Base-by-base conservation (phyloP, 78 protist genomes). In the Planoprotostelium fungivorum region DNA sequence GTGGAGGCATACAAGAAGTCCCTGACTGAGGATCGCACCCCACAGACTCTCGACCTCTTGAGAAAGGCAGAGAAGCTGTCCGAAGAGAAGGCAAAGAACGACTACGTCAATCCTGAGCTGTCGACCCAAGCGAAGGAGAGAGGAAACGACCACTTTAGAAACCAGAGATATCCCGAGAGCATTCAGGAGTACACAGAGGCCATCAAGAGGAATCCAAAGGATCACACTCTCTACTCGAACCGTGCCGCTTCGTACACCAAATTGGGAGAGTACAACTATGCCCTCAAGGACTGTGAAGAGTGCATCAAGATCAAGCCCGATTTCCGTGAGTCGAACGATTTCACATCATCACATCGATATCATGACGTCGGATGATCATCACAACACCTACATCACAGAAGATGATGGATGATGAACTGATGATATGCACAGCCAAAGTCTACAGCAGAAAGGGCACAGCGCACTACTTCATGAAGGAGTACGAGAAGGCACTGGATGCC, bases 101-200 rank as follows among this genome's bases (percentile, higher is more conserved):
- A 93, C 34, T 97, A 97, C 92, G 0, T 94, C 36, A 36, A 5
- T 35, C 93, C 92, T 0, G 98, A 96, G 37, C 16, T 63, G 1
- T 87, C 96, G 0, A 31, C 85, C 36, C 92, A 29, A 1, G 99
- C 89, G n/a, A 94, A 95, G 87, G 89, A 93, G 63, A 34, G 88
- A 63, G 99, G 99, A 28, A 97, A 95, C 90, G 96, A 89, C n/a
- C 92, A 90, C 83, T 96, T 96, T 91, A 96, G 95, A 86, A 91
- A 90, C 38, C 93, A 91, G 35, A 87, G 96, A 87, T 95, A 38
- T 94, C 94, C 95, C 34, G 97, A 94, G 31, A 97, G 98, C n/a
- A 93, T 96, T 87, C 91, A 91, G 38, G 85, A 84, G 35, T 96
- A 93, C 91, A 83, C 92, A 10, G 98, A 97, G 83, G 99, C 99